Percentiles rank a stretch among this genome's conserved stretches.
Evolutionary conservation across 2,329 filamentous ascomycete species (phyloP).

Genomic region (Lachnellula suecica): DNA sequence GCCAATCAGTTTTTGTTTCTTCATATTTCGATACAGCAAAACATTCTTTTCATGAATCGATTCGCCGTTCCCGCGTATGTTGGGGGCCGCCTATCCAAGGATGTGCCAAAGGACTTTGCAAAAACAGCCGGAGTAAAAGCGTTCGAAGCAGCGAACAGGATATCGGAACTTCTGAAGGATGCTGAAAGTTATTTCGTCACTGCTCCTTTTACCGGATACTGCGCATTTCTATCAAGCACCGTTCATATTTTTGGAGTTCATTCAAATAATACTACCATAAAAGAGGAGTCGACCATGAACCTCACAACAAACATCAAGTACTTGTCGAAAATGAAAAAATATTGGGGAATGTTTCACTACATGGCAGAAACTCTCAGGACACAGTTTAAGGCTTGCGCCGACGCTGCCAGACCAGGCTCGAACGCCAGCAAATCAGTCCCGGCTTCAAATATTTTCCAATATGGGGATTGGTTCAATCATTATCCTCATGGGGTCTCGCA

Average conservation of each 20-base stretch:
- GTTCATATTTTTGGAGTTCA: slow-evolving; percentile 94
- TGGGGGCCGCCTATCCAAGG: slow-evolving; percentile 61
- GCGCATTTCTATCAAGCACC: slow-evolving; percentile 87
- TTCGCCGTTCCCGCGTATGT: slow-evolving; percentile 70
- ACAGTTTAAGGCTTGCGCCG: slow-evolving; percentile 80
- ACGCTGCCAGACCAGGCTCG: slow-evolving; percentile 72
- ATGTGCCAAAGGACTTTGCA: slow-evolving; percentile 71
- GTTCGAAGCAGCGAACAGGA: slow-evolving; percentile 80
- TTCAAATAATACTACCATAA: slow-evolving; percentile 74
- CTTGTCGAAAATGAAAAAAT: slow-evolving; percentile 90
- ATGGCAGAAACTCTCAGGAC: slow-evolving; percentile 92
- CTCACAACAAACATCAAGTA: slow-evolving; percentile 87
- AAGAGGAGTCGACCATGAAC: slow-evolving; percentile 78
- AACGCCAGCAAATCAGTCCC: slow-evolving; percentile 43
- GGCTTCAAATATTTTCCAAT: slow-evolving; percentile 75
- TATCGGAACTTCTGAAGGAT: slow-evolving; percentile 81
- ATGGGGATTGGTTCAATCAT: slow-evolving; percentile 95
- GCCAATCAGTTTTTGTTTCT: slow-evolving; percentile 92
- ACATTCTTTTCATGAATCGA: slow-evolving; percentile 84
- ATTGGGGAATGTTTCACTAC: slow-evolving; percentile 98
- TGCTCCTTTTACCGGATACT: slow-evolving; percentile 92
- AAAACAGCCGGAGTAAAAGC: slow-evolving; percentile 73
- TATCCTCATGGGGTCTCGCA: slow-evolving; percentile 91
- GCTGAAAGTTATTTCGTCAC: slow-evolving; percentile 78
- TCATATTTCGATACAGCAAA: slow-evolving; percentile 87